Conservation (phyloP, 345 rosid species). For the Lumnitzera littorea region DNA sequence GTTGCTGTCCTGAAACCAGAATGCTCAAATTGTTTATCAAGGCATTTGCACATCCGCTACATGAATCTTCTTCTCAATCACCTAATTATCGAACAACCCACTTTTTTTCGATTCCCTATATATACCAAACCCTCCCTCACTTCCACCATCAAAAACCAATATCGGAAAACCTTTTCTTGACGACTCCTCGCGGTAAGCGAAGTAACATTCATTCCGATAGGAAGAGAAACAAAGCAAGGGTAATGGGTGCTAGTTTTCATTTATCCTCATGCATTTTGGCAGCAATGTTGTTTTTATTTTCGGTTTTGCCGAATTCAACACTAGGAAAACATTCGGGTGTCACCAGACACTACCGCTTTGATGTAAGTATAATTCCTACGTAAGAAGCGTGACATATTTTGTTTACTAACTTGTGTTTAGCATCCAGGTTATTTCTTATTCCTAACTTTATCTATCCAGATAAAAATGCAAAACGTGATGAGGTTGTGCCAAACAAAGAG, state of each 20-base stretch:
- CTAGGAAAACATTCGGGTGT: constrained; percentile 33
- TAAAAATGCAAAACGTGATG: constrained; percentile 42
- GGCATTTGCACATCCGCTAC: neutral
- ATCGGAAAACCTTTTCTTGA: neutral
- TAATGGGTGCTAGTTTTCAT: constrained; percentile 13
- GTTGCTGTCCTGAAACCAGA: too few relatives aligned
- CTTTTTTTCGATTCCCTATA: neutral
- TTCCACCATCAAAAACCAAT: constrained; percentile 10
- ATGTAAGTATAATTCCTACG: constrained; percentile 13
- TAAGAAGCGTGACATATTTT: neutral
- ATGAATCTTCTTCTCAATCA: constrained; percentile 15
- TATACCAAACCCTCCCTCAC: constrained; percentile 12
- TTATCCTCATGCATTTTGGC: too few relatives aligned
- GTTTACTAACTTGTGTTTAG: constrained; percentile 2
- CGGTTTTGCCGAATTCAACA: constrained; percentile 13
- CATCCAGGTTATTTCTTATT: constrained; percentile 6
- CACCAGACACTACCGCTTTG: constrained; percentile 40
- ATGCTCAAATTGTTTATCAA: too few relatives aligned
- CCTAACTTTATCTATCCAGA: constrained; percentile 2
- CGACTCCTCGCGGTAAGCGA: neutral
- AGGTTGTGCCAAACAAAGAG: constrained; percentile 67
- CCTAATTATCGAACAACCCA: constrained; percentile 23
- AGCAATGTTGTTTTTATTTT: neutral
- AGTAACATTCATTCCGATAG: neutral
- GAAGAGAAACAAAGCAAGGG: neutral